Evolutionary conservation across 257 asterid species (phyloP), one percentile per base, ranked within the genome.

Genomic region (Primulina eburnea): DNA sequence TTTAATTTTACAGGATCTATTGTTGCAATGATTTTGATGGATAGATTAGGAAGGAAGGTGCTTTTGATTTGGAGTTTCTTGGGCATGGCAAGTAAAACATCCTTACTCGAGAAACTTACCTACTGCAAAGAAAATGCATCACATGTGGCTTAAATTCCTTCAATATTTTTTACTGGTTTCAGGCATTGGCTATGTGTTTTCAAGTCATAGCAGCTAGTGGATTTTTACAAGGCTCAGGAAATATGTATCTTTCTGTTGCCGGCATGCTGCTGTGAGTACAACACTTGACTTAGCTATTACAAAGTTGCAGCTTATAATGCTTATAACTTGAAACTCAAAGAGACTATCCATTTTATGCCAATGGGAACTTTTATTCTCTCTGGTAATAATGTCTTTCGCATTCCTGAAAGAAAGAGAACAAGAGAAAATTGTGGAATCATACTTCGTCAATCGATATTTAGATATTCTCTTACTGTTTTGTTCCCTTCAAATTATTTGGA

Each of bases 11-110:
- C 82, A 92, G 97, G 97, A 67, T 92, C 98, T 35, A 62, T 89
- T 59, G 70, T 82, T 64, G 98, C 98, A 8, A 90, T 86, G 97
- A 74, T 87, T 81, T 82, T 92, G 85, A 90, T 92, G 97, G 98
- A 92, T 87, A 90, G 71, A 77, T 76, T 90, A 68, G 97, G 97
- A 75, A 84, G 97, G 77, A 92, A 90, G 86, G 85, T 83, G 77
- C 98, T 92, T 67, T 91, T 92, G n/a, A 65, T 84, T 70, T 78
- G 96, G 86, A 92, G 98, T 88, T 92, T 92, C 85, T 72, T 87
- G 67, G 91, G 97, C 86, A 92, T 92, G 98, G 98, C 86, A 84
- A 84, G 92, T 82, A 75, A 68, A 83, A 74, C 60, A 73, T 82
- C 78, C 30, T 69, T 37, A 34, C 67, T 71, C 79, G 55, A 28